These are phyloP conservation scores for Exutisphaerella laricina DNA, from an alignment of 2,329 filamentous ascomycete genomes.

Conservation along the genomic window DNA sequence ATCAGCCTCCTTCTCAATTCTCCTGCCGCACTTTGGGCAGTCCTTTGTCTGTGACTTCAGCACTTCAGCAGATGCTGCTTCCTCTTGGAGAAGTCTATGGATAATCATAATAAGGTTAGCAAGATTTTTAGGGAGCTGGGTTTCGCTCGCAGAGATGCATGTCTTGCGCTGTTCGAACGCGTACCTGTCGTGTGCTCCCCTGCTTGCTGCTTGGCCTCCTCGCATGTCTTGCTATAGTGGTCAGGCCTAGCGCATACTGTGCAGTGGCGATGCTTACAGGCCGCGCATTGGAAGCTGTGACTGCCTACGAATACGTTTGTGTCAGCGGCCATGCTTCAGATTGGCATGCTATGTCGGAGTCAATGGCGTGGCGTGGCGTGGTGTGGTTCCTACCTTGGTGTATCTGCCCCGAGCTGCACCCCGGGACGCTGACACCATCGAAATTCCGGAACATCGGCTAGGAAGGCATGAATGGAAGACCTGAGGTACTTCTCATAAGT, in stretches of 20 bases:
- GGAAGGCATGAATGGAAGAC: background rate
- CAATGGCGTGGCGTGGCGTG: too few species aligned
- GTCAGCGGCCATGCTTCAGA: too few species aligned
- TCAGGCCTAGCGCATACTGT: background rate
- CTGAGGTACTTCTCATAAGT: slow-evolving; percentile 12
- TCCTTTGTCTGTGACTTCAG: background rate
- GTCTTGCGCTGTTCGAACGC: too few species aligned
- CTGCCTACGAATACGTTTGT: background rate
- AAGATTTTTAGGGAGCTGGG: too few species aligned
- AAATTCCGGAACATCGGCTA: background rate
- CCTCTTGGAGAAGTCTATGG: background rate
- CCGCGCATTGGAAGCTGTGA: background rate
- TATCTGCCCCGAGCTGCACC: background rate
- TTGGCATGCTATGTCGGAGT: too few species aligned
- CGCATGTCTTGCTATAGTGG: background rate
- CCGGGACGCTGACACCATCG: background rate
- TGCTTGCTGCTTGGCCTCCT: background rate
- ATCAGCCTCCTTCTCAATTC: background rate
- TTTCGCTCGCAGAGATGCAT: too few species aligned
- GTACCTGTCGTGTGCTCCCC: background rate
- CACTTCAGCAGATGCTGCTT: background rate
- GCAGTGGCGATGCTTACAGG: background rate
- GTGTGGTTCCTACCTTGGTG: too few species aligned
- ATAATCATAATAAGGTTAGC: too few species aligned
- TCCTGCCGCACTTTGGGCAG: background rate